Conservation (phyloP, 2,329 filamentous ascomycete species). For the Volutella citrinella region DNA sequence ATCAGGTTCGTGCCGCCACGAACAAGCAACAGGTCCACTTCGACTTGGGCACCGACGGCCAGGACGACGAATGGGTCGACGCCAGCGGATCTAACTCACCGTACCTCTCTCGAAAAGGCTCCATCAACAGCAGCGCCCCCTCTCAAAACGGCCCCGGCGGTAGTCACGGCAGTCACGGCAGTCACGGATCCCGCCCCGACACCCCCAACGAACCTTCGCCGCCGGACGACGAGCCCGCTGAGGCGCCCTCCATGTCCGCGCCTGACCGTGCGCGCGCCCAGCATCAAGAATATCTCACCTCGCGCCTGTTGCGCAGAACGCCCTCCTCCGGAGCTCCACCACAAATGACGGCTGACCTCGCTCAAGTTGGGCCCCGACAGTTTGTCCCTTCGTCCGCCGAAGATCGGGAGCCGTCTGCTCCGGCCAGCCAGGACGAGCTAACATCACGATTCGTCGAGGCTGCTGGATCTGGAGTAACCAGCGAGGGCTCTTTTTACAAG, state of each 20-base stretch:
- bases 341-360: slow-evolving; percentile 60
- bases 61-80: slow-evolving; percentile 65
- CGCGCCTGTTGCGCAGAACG: slow-evolving; percentile 62
- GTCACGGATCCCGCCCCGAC: slow-evolving; percentile 33
- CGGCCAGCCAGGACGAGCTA: slow-evolving; percentile 46
- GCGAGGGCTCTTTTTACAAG: slow-evolving; percentile 52
- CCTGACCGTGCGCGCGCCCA: slow-evolving; percentile 41
- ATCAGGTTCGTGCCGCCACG: slow-evolving; percentile 38
- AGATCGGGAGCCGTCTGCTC: slow-evolving; percentile 22
- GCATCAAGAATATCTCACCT: slow-evolving; percentile 66
- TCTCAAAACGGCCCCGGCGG: too few relatives aligned
- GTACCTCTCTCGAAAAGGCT: slow-evolving; percentile 45
- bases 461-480: slow-evolving; percentile 46
- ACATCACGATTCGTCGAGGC: slow-evolving; percentile 59
- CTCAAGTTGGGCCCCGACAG: slow-evolving; percentile 36
- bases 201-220: slow-evolving; percentile 27
- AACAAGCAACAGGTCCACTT: slow-evolving; percentile 59
- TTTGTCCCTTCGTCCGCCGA: slow-evolving; percentile 31
- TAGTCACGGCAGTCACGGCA: slow-evolving; percentile 39
- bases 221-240: slow-evolving; percentile 10
- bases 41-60: slow-evolving; percentile 52
- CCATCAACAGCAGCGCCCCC: slow-evolving; percentile 47
- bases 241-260: slow-evolving; percentile 14
- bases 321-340: slow-evolving; percentile 61
- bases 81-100: slow-evolving; percentile 62